Evolutionary conservation across 2,329 filamentous ascomycete genomes (phyloP).

Genomic region (Emydomyces testavorans): DNA sequence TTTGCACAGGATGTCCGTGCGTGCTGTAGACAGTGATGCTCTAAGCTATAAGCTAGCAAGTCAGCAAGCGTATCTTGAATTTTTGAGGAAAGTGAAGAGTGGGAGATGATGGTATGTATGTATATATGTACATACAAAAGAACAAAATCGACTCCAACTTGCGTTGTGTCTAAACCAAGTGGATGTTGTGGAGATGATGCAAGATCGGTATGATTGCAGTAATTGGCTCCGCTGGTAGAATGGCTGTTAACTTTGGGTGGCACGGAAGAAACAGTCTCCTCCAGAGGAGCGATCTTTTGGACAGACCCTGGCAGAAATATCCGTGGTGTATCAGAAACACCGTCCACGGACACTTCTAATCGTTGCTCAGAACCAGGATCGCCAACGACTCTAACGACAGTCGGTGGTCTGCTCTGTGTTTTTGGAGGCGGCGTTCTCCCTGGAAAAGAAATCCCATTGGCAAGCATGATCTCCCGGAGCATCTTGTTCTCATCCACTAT

Average conservation of each 20-base stretch:
- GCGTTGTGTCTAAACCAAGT: constrained; percentile 21
- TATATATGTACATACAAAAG: constrained; percentile 21
- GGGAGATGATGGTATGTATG: no score
- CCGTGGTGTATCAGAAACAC: not conserved
- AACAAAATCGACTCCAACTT: constrained; percentile 26
- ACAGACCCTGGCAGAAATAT: constrained; percentile 14
- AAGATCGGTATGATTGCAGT: constrained; percentile 6
- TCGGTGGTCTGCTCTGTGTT: constrained; percentile 7
- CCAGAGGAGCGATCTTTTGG: not conserved
- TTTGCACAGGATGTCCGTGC: constrained; percentile 13
- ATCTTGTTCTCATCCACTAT: constrained; percentile 17
- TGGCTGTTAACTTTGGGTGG: not conserved
- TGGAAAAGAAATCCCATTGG: constrained; percentile 17
- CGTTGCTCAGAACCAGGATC: constrained; percentile 16
- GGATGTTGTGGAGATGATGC: constrained; percentile 16
- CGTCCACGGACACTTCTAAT: constrained; percentile 14
- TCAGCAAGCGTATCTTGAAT: not conserved
- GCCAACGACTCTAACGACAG: constrained; percentile 16
- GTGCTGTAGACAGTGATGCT: constrained; percentile 23
- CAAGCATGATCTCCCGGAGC: constrained; percentile 18
- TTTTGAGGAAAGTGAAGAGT: not conserved
- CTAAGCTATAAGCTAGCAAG: constrained; percentile 16
- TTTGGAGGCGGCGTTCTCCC: not conserved
- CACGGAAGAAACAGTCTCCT: not conserved
- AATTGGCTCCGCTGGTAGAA: not conserved